Percentiles rank a stretch among this genome's conserved stretches.
Conservation (phyloP, 1,284 basidiomycete species). For the Cryptococcus depauperatus region DNA sequence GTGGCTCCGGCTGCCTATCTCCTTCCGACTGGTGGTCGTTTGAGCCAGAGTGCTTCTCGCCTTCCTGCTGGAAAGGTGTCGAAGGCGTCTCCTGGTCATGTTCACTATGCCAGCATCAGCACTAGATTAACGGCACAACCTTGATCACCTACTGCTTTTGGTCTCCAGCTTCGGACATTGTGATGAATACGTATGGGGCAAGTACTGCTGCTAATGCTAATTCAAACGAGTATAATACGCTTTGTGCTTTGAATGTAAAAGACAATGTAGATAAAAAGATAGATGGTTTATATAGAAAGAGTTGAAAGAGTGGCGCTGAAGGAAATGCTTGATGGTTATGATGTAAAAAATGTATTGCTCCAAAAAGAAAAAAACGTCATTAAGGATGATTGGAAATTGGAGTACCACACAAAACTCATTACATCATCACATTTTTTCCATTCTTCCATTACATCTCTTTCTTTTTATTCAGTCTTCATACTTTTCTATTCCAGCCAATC, state of each 20-base stretch:
- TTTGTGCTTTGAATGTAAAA: neutral
- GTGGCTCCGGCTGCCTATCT: neutral
- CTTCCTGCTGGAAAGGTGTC: neutral
- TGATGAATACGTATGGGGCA: slow-evolving; percentile 2
- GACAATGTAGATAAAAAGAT: neutral
- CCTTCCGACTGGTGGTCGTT: neutral
- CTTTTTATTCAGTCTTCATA: too few species aligned
- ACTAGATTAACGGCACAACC: too few species aligned
- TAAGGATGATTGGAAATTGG: too few species aligned
- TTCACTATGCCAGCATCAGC: slow-evolving; percentile 1
- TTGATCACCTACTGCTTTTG: neutral
- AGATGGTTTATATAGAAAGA: neutral
- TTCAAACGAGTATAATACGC: slow-evolving; percentile 1
- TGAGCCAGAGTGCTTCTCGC: neutral
- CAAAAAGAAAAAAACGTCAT: neutral
- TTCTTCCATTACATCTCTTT: neutral
- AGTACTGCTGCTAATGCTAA: slow-evolving; percentile 1
- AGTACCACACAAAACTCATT: too few species aligned
- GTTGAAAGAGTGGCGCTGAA: neutral
- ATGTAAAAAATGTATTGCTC: neutral
- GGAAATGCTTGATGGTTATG: too few species aligned
- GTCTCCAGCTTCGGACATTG: slow-evolving; percentile 2
- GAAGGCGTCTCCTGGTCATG: neutral
- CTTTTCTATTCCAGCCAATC: too few species aligned
- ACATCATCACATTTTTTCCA: too few species aligned